phyloP scores from a whole-genome alignment of 2,329 filamentous ascomycete genomes.

The Sarocladiaceae sp. region DNA sequence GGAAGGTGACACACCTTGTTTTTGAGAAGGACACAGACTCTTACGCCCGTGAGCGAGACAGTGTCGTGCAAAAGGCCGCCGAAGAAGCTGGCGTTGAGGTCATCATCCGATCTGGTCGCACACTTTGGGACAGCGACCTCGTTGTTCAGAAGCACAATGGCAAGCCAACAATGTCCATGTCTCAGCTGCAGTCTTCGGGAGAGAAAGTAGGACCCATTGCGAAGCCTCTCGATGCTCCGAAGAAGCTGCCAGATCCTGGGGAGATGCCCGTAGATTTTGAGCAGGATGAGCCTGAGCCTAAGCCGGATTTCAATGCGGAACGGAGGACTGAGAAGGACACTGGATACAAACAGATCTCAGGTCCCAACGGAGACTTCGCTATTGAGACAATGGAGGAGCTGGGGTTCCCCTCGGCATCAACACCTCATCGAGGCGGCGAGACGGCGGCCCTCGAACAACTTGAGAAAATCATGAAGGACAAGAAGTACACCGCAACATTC shows the following conservation, averaged over 20 bases:
- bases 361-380: slow-evolving; percentile 64
- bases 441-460: slow-evolving; percentile 56
- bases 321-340: slow-evolving; percentile 50
- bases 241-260: slow-evolving; percentile 59
- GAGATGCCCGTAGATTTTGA: slow-evolving; percentile 55
- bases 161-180: slow-evolving; percentile 72
- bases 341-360: slow-evolving; percentile 58
- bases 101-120: slow-evolving; percentile 60
- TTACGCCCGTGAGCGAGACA: slow-evolving; percentile 64
- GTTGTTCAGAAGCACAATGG: slow-evolving; percentile 61
- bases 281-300: slow-evolving; percentile 45
- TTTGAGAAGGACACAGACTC: slow-evolving; percentile 78
- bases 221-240: slow-evolving; percentile 57
- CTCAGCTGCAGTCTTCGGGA: slow-evolving; percentile 60
- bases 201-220: slow-evolving; percentile 59
- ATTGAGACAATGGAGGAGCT: slow-evolving; percentile 70
- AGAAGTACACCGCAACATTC: slow-evolving; percentile 68
- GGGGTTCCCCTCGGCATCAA: slow-evolving; percentile 61
- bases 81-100: slow-evolving; percentile 63
- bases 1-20: slow-evolving; percentile 71
- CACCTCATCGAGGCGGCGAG: slow-evolving; percentile 69
- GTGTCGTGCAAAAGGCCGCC: slow-evolving; percentile 53
- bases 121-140: slow-evolving; percentile 69
- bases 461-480: slow-evolving; percentile 53
- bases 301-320: slow-evolving; percentile 57